Conservation (phyloP, 2,329 filamentous ascomycete genomes). For the Alternaria sp. region DNA sequence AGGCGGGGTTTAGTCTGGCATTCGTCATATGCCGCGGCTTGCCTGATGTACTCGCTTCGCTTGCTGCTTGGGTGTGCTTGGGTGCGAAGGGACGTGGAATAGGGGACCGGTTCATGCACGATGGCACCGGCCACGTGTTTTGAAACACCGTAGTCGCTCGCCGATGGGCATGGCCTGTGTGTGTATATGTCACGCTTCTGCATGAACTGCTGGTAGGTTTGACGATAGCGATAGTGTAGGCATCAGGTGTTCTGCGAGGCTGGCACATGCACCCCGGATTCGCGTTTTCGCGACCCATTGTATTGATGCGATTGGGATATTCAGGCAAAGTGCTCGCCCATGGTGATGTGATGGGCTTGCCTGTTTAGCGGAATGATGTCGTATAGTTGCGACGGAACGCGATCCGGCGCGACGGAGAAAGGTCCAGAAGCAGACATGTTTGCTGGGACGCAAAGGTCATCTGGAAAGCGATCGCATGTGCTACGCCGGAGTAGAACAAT, state of each 20-base stretch:
- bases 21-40: constrained; percentile 6
- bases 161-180: neutral
- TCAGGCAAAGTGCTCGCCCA: constrained; percentile 4
- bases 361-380: neutral
- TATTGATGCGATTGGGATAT: neutral
- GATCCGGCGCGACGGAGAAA: constrained; percentile 1
- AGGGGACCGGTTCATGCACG: constrained; percentile 11
- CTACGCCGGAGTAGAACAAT: neutral
- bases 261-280: neutral
- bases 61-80: constrained; percentile 3
- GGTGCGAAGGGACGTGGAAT: neutral
- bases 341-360: neutral
- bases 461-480: constrained; percentile 2
- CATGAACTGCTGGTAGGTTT: constrained; percentile 7
- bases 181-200: constrained; percentile 4
- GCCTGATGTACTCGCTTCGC: neutral
- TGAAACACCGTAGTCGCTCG: constrained; percentile 7
- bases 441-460: constrained; percentile 7
- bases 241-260: neutral
- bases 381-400: neutral
- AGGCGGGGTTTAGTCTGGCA: constrained; percentile 4
- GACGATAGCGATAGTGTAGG: neutral
- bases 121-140: constrained; percentile 15
- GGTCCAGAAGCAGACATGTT: constrained; percentile 4
- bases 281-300: neutral